Conservation (phyloP, 305 asterid genomes). For the Rubia tinctorum region DNA sequence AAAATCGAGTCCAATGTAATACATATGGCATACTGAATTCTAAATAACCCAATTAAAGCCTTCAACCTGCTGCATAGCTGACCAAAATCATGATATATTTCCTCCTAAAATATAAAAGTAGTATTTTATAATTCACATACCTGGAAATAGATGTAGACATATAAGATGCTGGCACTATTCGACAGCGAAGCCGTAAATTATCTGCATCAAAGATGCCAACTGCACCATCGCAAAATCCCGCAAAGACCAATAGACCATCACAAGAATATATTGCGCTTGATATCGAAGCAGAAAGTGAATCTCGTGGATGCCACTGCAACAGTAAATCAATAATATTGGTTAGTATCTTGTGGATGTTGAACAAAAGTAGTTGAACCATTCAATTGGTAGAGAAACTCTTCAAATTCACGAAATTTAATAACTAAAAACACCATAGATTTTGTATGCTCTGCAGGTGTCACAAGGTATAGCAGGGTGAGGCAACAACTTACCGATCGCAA, state of each 20-base stretch:
- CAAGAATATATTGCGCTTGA: constrained; percentile 87
- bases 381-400: too few relatives aligned
- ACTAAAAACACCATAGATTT: neutral
- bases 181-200: constrained; percentile 64
- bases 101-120: neutral
- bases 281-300: constrained; percentile 69
- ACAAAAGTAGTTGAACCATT: neutral
- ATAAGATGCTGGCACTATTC: constrained; percentile 77
- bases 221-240: constrained; percentile 90
- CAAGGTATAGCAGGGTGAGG: neutral
- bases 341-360: neutral
- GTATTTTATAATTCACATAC: constrained; percentile 27
- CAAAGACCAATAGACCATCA: constrained; percentile 60
- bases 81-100: too few relatives aligned
- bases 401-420: neutral
- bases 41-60: neutral
- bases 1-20: too few relatives aligned
- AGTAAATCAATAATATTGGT: neutral
- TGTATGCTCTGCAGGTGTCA: neutral
- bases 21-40: neutral
- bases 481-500: constrained; percentile 63
- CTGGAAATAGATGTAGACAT: constrained; percentile 60
- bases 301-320: constrained; percentile 89
- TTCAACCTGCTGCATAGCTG: neutral
- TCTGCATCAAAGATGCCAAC: constrained; percentile 81